Evolutionary conservation across 306 rosid genomes (phyloP), one percentile per base, ranked within the genome.

Genomic region (Fragaria nilgerrensis): DNA sequence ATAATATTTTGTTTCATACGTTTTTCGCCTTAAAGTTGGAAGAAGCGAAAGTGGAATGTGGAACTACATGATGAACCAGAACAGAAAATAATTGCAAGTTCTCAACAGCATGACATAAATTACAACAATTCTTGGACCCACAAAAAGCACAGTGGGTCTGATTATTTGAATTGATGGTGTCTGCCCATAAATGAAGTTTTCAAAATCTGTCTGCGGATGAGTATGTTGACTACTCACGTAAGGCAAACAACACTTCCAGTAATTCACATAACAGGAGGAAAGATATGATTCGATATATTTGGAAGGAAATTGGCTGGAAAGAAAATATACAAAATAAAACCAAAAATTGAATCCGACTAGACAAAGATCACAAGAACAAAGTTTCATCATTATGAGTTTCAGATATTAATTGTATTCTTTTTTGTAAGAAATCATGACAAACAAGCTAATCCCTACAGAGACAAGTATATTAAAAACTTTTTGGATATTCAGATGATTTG

Each of bases 141-240:
- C 36, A 48, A 27, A 27, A 34, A 27, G 45, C 9, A 19, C 20
- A 71, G 29, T 9, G 13, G 75, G 45, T 25, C 61, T 50, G 62
- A 49, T 17, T 29, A 36, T 49, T 70, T 29, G 19, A 16, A 55
- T 59, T 48, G 74, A 20, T 52, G 74, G 59, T 70, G 74, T 29
- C 17, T 25, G 25, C 29, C 59, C 34, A 58, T 15, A 32, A 48
- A 47, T 47, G 14, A 23, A 23, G 39, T 9, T 70, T 70, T 70
- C 55, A 50, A 55, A 55, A 20, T 20, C 1, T 55, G 59, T 53
- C 59, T 20, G 59, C 13, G 9, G 25, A 53, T 53, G 59, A 53
- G 59, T 53, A n/a, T 25, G 8, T 55, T 20, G 61, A n/a, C 61
- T 2, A 55, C 61, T 55, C 5, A 55, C 14, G 53, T 19, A 49